Evolutionary conservation across 2,329 filamentous ascomycete species (phyloP).

Genomic region (Cucurbitaria berberidis): DNA sequence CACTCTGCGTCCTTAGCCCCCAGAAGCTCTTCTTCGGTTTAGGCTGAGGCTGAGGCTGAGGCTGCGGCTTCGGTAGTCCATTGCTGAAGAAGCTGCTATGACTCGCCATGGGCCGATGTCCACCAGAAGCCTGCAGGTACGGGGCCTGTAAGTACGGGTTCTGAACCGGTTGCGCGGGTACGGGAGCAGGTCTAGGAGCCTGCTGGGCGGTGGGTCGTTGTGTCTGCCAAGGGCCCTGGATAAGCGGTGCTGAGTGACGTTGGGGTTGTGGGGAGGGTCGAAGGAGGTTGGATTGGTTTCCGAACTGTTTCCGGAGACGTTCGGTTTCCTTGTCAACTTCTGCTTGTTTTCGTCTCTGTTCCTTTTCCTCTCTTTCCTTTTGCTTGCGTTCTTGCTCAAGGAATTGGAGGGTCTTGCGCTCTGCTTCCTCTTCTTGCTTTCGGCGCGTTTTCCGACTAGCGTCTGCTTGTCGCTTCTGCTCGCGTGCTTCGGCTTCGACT

Average conservation of each 20-base stretch:
- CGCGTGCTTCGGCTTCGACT: conserved; percentile 52
- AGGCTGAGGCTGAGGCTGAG: conserved; percentile 26
- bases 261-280: conserved; percentile 26
- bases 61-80: conserved; percentile 32
- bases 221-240: conserved; percentile 21
- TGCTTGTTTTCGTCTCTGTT: conserved; percentile 60
- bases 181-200: conserved; percentile 12
- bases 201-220: conserved; percentile 17
- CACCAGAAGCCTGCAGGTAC: conserved; percentile 36
- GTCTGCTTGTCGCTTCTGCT: conserved; percentile 54
- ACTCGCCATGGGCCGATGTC: conserved; percentile 36
- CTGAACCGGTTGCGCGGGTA: conserved; percentile 22
- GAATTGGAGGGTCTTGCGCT: conserved; percentile 46
- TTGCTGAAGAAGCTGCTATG: conserved; percentile 47
- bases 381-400: conserved; percentile 55
- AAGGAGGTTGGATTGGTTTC: conserved; percentile 50
- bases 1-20: conserved; percentile 42
- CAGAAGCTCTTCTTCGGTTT: conserved; percentile 50
- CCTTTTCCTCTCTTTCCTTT: conserved; percentile 70
- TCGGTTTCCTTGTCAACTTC: conserved; percentile 76
- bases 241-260: conserved; percentile 29
- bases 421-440: conserved; percentile 63
- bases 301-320: conserved; percentile 71
- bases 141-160: conserved; percentile 25
- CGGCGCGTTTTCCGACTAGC: conserved; percentile 61